phyloP scores from a whole-genome alignment of 208 protist species.

The Wallacemonas sp. region DNA sequence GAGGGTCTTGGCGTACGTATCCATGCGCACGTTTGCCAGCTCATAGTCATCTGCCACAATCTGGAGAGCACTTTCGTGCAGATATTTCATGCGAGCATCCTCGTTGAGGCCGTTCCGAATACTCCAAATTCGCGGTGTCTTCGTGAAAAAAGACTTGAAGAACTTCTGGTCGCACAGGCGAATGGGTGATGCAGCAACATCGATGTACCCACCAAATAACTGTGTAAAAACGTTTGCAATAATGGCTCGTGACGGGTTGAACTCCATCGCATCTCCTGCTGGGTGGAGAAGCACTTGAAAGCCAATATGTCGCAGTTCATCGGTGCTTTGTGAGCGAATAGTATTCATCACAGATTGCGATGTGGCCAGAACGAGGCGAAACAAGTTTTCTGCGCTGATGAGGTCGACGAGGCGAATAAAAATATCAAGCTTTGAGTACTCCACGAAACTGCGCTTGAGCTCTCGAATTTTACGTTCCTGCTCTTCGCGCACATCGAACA shows the following conservation, averaged over 20 bases:
- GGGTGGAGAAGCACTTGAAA: slow-evolving; percentile 90
- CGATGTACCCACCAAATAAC: slow-evolving; percentile 65
- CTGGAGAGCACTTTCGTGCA: slow-evolving; percentile 53
- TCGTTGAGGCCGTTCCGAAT: slow-evolving; percentile 60
- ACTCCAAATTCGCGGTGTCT: slow-evolving; percentile 77
- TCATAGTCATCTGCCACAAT: slow-evolving; percentile 84
- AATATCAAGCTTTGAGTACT: slow-evolving; percentile 88
- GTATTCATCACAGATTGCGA: slow-evolving; percentile 73
- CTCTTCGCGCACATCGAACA: slow-evolving; percentile 90
- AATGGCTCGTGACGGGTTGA: slow-evolving; percentile 68
- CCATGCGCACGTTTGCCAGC: slow-evolving; percentile 74
- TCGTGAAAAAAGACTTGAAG: slow-evolving; percentile 79
- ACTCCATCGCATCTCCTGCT: slow-evolving; percentile 60
- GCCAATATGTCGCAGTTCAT: slow-evolving; percentile 74
- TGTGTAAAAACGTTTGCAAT: slow-evolving; percentile 63
- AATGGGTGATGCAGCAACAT: slow-evolving; percentile 45
- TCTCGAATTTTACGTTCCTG: slow-evolving; percentile 80
- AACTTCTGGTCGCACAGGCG: slow-evolving; percentile 82
- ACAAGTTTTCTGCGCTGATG: slow-evolving; percentile 86
- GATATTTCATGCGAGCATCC: slow-evolving; percentile 66
- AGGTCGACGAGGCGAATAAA: slow-evolving; percentile 91
- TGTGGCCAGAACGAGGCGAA: slow-evolving; percentile 63
- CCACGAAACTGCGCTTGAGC: slow-evolving; percentile 91
- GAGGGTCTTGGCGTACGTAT: slow-evolving; percentile 73
- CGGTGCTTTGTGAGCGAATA: slow-evolving; percentile 52